Evolutionary conservation across 306 rosid species (phyloP), one percentile per base, ranked within the genome.

Genomic region (Prinsepia uniflora): DNA sequence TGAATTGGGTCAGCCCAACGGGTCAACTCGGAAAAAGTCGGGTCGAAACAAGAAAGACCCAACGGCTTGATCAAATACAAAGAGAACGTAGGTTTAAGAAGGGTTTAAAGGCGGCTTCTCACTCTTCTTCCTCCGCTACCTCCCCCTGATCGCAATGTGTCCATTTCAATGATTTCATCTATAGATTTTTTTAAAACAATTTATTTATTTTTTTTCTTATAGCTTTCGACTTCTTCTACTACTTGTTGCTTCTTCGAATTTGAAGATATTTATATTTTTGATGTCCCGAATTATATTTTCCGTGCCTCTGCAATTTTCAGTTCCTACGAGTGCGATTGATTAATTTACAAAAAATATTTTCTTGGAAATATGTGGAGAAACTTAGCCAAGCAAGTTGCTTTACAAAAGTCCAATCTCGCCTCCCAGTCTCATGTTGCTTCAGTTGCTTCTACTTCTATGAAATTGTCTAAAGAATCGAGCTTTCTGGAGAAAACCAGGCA

Each of bases 71-170:
- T 15, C 18, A 45, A 15, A 36, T 10, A 12, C 6, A 7, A 3
- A 24, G 44, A 41, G 10, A 10, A 17, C 79, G 46, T 79, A 90
- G 96, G 89, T 87, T 90, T 87, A 79, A 74, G 84, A 71, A 83
- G 86, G 97, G 95, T 83, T 88, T 88, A 76, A 53, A 81, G 86
- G 90, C 92, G 79, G 92, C 92, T 3, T 67, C 75, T 57, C 7
- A 24, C 8, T 14, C 45, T n/a, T 47, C 36, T 8, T 19, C 20
- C 47, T 36, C 10, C 66, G 34, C 45, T 24, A 12, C 45, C 58
- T 34, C 39, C 4, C 57, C 40, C 22, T 5, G 20, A 57, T 34
- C 67, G 10, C 65, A 69, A 20, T 48, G 36, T 60, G 70, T 17
- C 14, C 75, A 24, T 19, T 48, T n/a, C n/a, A n/a, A n/a, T n/a